Evolutionary conservation across 768 basidiomycete genomes (phyloP).

Genomic region (Russula ochroleuca): DNA sequence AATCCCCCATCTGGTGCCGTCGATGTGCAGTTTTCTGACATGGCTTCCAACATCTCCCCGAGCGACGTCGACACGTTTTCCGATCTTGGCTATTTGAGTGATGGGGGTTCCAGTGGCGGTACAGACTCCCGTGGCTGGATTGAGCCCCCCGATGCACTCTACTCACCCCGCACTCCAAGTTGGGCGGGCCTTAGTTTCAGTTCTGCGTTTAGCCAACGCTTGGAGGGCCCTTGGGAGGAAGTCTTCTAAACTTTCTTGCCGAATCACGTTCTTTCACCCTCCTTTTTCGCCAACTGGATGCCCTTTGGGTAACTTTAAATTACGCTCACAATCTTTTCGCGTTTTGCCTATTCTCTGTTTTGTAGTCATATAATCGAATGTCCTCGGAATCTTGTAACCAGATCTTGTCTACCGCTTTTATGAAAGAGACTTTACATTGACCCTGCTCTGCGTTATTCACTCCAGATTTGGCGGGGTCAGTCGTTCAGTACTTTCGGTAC

Average conservation of each 20-base stretch:
- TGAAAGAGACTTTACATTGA: too few species aligned
- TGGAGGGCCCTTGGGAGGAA: conserved; percentile 29
- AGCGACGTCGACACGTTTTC: conserved; percentile 13
- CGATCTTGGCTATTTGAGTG: conserved; percentile 8
- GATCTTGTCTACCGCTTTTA: background rate
- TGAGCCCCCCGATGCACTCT: conserved; percentile 21
- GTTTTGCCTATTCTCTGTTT: background rate
- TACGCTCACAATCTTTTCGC: background rate
- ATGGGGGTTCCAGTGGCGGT: conserved; percentile 21
- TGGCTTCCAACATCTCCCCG: conserved; percentile 4
- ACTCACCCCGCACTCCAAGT: conserved; percentile 12
- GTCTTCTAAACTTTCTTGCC: conserved; percentile 26
- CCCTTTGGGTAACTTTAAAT: background rate
- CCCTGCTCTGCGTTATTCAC: too few species aligned
- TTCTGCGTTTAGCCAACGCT: conserved; percentile 36
- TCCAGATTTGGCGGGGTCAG: too few species aligned
- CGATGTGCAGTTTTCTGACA: conserved; percentile 13
- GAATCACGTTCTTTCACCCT: background rate
- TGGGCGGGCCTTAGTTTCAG: conserved; percentile 41
- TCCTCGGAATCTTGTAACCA: background rate
- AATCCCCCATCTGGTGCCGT: conserved; percentile 22
- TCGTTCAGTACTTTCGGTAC: too few species aligned
- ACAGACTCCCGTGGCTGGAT: conserved; percentile 26
- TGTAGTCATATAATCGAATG: background rate
- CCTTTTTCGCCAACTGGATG: background rate